These are phyloP conservation scores for Diaporthe caulivora DNA, from an alignment of 2,329 filamentous ascomycete species.

Conservation along the genomic window DNA sequence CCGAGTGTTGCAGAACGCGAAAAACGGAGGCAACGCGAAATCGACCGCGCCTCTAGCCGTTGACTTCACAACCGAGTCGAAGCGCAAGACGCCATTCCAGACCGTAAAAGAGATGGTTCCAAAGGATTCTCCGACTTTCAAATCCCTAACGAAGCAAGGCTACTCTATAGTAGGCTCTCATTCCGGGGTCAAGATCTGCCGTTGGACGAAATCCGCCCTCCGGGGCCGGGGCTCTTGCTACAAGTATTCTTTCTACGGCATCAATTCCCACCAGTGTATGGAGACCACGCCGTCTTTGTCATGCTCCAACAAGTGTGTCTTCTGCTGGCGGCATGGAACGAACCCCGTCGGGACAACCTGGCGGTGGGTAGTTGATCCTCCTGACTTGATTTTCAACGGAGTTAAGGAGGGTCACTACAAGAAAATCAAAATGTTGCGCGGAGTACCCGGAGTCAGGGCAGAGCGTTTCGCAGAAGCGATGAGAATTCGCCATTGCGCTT, in stretches of 20 bases:
- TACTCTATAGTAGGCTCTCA: slow-evolving; percentile 96
- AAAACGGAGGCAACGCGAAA: slow-evolving; percentile 48
- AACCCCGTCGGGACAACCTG: slow-evolving; percentile 97
- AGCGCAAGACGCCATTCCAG: slow-evolving; percentile 58
- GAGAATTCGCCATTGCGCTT: slow-evolving; percentile 91
- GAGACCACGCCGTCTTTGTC: slow-evolving; percentile 95
- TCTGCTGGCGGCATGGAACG: slow-evolving; percentile 98
- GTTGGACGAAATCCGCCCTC: slow-evolving; percentile 97
- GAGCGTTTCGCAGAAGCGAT: slow-evolving; percentile 95
- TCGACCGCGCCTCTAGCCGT: slow-evolving; percentile 73
- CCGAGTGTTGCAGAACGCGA: slow-evolving; percentile 67
- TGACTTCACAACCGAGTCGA: slow-evolving; percentile 78
- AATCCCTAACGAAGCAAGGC: slow-evolving; percentile 92
- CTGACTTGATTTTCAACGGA: slow-evolving; percentile 88
- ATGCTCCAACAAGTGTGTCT: slow-evolving; percentile 98
- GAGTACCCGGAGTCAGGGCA: slow-evolving; percentile 90
- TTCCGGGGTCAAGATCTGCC: slow-evolving; percentile 96
- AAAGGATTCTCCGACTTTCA: slow-evolving; percentile 87
- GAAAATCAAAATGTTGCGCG: slow-evolving; percentile 97
- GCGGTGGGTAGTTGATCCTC: slow-evolving; percentile 95
- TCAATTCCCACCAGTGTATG: slow-evolving; percentile 97
- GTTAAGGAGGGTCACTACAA: slow-evolving; percentile 94
- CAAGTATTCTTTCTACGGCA: slow-evolving; percentile 98
- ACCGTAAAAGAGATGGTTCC: slow-evolving; percentile 93
- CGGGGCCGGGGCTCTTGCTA: slow-evolving; percentile 96